Base-by-base conservation (phyloP, 148 eudicot species). In the Spergularia bocconei region DNA sequence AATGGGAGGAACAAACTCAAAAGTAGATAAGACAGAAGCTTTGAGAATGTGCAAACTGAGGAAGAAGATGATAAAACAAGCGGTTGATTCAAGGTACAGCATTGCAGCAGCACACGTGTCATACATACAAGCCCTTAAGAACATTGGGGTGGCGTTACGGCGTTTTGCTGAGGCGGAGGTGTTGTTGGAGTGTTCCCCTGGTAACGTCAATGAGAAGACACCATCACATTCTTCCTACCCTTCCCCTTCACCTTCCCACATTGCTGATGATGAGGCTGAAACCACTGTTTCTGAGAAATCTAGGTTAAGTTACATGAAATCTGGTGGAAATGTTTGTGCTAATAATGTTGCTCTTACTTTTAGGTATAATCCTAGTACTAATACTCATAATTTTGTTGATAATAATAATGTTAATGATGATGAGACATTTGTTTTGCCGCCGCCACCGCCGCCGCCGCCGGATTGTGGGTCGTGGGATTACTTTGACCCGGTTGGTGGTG, bases 41-140 rank as follows among this genome's bases (percentile, higher is more conserved):
- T 47, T 94, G 52, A 82, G 80, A 47, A 86, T 91, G 59, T 91
- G 98, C 83, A 94, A 86, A 78, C 89, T 86, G 11, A 81, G 98
- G 64, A 90, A 91, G 54, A 82, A 77, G 29, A 79, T 91, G 69
- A 90, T 91, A 44, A 90, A 91, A 70, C 84, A 84, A 85, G 91
- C 96, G 3, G 85, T 91, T 23, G 89, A 94, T 74, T 88, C 97
- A 52, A 86, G 98, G 81, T 91, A 83, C 55, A 87, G 82, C 41
- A 78, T 90, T 59, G 97, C 98, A n/a, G 98, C 97, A 21, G 86
- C 97, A 4, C 97, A 94, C 73, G 79, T 94, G 54, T 82, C 97
- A 5, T 94, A 94, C 78, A 83, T 80, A 67, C 84, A 88, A 59
- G 90, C 98, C 11, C 86, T 91, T 2, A 79, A 77, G 29, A 86